phyloP scores from a whole-genome alignment of 768 basidiomycete genomes.

The Lactifluus pinguis region DNA sequence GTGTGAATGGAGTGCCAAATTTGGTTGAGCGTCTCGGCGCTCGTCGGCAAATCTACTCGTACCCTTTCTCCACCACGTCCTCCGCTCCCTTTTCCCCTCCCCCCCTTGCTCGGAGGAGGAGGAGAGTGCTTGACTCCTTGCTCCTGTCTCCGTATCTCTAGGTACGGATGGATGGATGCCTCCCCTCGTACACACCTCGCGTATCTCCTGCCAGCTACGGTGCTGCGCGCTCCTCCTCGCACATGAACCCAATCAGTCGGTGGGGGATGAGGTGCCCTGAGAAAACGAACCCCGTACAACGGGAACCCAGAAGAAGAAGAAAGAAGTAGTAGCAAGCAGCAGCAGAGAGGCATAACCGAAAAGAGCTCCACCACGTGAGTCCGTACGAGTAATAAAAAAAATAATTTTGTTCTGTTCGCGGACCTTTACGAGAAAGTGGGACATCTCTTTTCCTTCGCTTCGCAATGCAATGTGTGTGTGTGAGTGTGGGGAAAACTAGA shows the following conservation, averaged over 20 bases:
- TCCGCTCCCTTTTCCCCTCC: neutral
- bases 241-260: neutral
- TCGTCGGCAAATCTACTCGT: neutral
- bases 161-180: neutral
- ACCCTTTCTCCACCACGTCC: neutral
- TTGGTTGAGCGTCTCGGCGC: neutral
- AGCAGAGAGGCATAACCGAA: too few relatives aligned
- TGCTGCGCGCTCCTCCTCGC: slow-evolving; percentile 2
- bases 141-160: slow-evolving; percentile 7
- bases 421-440: too few relatives aligned
- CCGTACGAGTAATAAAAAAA: too few relatives aligned
- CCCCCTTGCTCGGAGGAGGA: neutral
- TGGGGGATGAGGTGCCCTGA: too few relatives aligned
- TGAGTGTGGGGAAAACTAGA: too few relatives aligned
- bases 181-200: slow-evolving; percentile 7
- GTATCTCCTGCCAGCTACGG: slow-evolving; percentile 6
- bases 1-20: neutral
- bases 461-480: too few relatives aligned
- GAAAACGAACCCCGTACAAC: too few relatives aligned
- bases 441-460: too few relatives aligned
- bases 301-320: too few relatives aligned
- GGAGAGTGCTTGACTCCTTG: neutral
- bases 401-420: too few relatives aligned
- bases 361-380: too few relatives aligned
- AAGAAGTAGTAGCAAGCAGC: too few relatives aligned